Conservation (phyloP, 2,329 filamentous ascomycete species). For the Geosmithia putterillii region DNA sequence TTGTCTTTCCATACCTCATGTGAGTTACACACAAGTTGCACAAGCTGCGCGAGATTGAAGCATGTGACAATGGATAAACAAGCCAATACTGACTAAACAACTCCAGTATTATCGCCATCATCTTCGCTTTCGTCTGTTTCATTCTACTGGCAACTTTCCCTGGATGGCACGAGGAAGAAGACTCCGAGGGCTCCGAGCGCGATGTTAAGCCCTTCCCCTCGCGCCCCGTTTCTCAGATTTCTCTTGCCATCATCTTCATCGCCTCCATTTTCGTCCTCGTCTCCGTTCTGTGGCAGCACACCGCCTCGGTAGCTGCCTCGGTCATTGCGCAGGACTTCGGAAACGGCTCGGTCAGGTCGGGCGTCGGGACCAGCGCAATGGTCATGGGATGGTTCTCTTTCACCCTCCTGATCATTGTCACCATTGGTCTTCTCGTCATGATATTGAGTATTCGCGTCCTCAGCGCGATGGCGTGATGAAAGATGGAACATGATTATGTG, state of each 20-base stretch:
- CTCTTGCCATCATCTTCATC: conserved; percentile 83
- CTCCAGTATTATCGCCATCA: conserved; percentile 82
- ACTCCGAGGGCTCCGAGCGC: conserved; percentile 68
- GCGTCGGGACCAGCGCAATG: conserved; percentile 91
- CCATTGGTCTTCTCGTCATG: conserved; percentile 90
- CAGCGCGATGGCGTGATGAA: conserved; percentile 35
- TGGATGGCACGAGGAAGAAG: conserved; percentile 88
- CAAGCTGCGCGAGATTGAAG: no score
- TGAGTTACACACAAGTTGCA: conserved; percentile 20
- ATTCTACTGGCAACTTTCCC: conserved; percentile 93
- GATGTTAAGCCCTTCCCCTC: conserved; percentile 93
- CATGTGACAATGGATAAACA: not conserved
- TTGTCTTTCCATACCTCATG: conserved; percentile 96
- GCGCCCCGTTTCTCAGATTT: conserved; percentile 81
- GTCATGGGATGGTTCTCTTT: conserved; percentile 97
- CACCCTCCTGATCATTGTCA: conserved; percentile 83
- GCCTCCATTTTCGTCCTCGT: conserved; percentile 60
- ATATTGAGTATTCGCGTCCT: conserved; percentile 84
- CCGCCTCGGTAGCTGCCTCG: conserved; percentile 87
- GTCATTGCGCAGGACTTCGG: conserved; percentile 88
- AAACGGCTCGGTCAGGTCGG: conserved; percentile 76
- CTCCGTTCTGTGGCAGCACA: conserved; percentile 83
- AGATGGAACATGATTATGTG: not conserved
- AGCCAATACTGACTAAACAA: conserved; percentile 4
- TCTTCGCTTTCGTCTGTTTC: conserved; percentile 93